Evolutionary conservation across 768 basidiomycete species (phyloP).

Genomic region (Tricholoma hemisulphureum): DNA sequence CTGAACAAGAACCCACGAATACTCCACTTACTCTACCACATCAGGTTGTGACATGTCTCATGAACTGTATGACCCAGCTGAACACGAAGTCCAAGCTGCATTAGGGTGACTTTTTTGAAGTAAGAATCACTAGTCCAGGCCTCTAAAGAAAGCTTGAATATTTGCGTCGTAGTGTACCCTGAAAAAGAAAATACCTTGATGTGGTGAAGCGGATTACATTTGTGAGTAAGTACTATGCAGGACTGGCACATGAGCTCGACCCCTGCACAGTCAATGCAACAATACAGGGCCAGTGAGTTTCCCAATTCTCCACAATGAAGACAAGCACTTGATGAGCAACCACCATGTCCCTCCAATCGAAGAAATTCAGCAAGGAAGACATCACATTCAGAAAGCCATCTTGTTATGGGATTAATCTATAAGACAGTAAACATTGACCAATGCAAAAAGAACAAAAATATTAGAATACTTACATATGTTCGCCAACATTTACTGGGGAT

Average conservation of each 20-base stretch:
- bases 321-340: not conserved
- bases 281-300: not conserved
- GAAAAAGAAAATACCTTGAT: not conserved
- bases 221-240: not conserved
- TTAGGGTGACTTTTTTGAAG: slow-evolving; percentile 11
- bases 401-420: not conserved
- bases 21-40: no score
- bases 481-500: not conserved
- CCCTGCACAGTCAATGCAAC: not conserved
- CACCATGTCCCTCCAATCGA: slow-evolving; percentile 6
- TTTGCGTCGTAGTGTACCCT: not conserved
- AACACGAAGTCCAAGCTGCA: not conserved
- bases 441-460: not conserved
- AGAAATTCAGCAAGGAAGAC: slow-evolving; percentile 1
- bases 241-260: not conserved
- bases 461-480: not conserved
- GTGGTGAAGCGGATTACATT: not conserved
- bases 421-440: not conserved
- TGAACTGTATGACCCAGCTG: not conserved
- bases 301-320: not conserved
- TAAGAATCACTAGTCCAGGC: not conserved
- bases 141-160: not conserved
- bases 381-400: slow-evolving; percentile 4
- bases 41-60: not conserved
- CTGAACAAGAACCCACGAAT: no score